Evolutionary conservation across 306 rosid genomes (phyloP).

Genomic region (Nissolia schottii): DNA sequence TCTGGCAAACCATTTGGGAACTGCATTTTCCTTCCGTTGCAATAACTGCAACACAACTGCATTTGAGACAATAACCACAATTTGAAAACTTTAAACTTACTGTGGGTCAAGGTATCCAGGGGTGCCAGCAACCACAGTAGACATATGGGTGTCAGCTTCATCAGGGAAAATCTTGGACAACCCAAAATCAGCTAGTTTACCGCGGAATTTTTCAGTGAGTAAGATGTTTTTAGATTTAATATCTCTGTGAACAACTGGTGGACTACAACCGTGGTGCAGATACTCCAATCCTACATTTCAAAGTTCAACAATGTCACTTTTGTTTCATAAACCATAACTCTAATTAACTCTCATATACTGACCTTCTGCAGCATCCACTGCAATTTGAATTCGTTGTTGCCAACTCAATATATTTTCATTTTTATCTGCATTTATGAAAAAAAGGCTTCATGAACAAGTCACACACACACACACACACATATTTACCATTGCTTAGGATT

Average conservation of each 20-base stretch:
- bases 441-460: background rate
- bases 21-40: too few species aligned
- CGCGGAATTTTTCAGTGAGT: slow-evolving; percentile 36
- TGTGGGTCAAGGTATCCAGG: slow-evolving; percentile 62
- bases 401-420: slow-evolving; percentile 37
- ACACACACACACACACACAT: too few species aligned
- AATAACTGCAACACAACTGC: too few species aligned
- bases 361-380: slow-evolving; percentile 64
- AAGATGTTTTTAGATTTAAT: slow-evolving; percentile 60
- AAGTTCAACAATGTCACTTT: background rate
- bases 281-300: slow-evolving; percentile 52
- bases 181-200: slow-evolving; percentile 68
- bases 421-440: slow-evolving; percentile 35
- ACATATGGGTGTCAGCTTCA: slow-evolving; percentile 39
- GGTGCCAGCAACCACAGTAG: slow-evolving; percentile 51
- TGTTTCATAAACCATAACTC: background rate
- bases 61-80: too few species aligned
- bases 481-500: too few species aligned
- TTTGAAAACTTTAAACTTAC: too few species aligned
- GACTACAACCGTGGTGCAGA: slow-evolving; percentile 49
- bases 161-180: slow-evolving; percentile 38
- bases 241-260: slow-evolving; percentile 66
- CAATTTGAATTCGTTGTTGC: slow-evolving; percentile 53
- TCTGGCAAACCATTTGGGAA: too few species aligned
- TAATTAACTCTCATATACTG: background rate